These are phyloP conservation scores for Colletotrichum sp. DNA, from an alignment of 2,329 filamentous ascomycete species.

Conservation along the genomic window DNA sequence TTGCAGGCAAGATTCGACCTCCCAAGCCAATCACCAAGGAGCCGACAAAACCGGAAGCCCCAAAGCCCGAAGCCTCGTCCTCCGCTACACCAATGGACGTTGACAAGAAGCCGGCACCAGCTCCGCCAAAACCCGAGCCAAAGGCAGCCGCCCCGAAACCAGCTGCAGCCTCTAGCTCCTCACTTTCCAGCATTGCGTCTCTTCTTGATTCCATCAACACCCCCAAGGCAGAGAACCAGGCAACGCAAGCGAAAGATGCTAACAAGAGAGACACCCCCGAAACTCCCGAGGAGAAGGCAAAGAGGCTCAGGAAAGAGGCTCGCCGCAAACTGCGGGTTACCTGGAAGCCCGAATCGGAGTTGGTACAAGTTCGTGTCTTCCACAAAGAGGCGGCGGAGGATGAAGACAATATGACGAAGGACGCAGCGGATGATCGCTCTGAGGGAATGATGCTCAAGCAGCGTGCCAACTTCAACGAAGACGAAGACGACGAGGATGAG, in stretches of 20 bases:
- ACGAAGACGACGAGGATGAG: constrained; percentile 63
- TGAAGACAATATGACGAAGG: constrained; percentile 70
- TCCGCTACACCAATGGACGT: constrained; percentile 17
- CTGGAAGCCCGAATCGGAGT: constrained; percentile 71
- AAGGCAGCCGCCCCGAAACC: constrained; percentile 28
- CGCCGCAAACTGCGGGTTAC: constrained; percentile 72
- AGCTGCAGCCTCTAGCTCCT: constrained; percentile 36
- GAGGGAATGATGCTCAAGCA: constrained; percentile 74
- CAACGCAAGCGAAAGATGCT: constrained; percentile 53
- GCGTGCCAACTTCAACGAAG: constrained; percentile 50
- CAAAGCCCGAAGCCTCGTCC: constrained; percentile 20
- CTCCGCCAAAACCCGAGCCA: constrained; percentile 28
- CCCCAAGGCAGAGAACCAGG: constrained; percentile 49
- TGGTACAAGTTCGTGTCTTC: constrained; percentile 73
- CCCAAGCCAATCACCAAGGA: constrained; percentile 35
- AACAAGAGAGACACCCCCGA: constrained; percentile 54
- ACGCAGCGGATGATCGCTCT: constrained; percentile 74
- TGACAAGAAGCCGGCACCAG: constrained; percentile 20
- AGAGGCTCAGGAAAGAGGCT: constrained; percentile 74
- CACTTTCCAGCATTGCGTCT: constrained; percentile 56
- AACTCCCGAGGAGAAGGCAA: constrained; percentile 70
- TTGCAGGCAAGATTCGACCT: constrained; percentile 55
- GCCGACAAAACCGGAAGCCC: constrained; percentile 22
- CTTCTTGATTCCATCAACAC: constrained; percentile 57
- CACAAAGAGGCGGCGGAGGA: constrained; percentile 76